phyloP scores from a whole-genome alignment of 768 basidiomycete genomes.

The Hygrophorus pudorinus region DNA sequence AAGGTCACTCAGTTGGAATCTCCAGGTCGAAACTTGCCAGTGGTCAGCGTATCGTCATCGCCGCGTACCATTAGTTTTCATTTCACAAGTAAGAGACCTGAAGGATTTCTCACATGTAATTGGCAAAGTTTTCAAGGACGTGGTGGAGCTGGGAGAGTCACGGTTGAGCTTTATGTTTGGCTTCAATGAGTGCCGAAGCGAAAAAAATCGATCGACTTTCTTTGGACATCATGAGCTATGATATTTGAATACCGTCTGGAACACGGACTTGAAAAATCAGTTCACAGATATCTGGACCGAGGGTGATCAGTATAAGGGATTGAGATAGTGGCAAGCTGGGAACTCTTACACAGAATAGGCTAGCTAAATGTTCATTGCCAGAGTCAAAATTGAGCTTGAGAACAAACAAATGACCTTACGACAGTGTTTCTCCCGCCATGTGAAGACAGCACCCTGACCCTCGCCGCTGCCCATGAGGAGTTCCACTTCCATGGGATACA shows the following conservation, averaged over 20 bases:
- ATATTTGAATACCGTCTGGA: too few relatives aligned
- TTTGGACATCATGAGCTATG: too few relatives aligned
- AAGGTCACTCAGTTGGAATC: background rate
- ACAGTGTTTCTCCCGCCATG: slow-evolving; percentile 91
- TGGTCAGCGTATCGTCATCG: too few relatives aligned
- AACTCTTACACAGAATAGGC: slow-evolving; percentile 78
- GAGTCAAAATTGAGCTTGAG: slow-evolving; percentile 15
- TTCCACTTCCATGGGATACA: slow-evolving; percentile 79
- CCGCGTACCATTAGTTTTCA: too few relatives aligned
- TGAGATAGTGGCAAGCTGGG: background rate
- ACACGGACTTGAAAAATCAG: slow-evolving; percentile 11
- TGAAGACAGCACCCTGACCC: slow-evolving; percentile 78
- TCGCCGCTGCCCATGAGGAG: slow-evolving; percentile 75
- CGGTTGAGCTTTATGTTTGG: too few relatives aligned
- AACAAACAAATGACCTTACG: slow-evolving; percentile 55
- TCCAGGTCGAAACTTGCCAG: too few relatives aligned
- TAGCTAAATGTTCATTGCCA: slow-evolving; percentile 34
- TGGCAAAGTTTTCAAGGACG: too few relatives aligned
- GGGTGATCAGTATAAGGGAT: background rate
- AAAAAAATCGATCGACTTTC: too few relatives aligned
- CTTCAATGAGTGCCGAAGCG: too few relatives aligned
- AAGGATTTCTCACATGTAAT: too few relatives aligned
- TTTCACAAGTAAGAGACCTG: too few relatives aligned
- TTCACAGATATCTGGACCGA: slow-evolving; percentile 49
- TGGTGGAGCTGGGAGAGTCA: too few relatives aligned